A percentile compares a stretch with the other conserved stretches of the same genome.
Evolutionary conservation across 129 eudicot species (phyloP).

Genomic region (Flaveria linearis): DNA sequence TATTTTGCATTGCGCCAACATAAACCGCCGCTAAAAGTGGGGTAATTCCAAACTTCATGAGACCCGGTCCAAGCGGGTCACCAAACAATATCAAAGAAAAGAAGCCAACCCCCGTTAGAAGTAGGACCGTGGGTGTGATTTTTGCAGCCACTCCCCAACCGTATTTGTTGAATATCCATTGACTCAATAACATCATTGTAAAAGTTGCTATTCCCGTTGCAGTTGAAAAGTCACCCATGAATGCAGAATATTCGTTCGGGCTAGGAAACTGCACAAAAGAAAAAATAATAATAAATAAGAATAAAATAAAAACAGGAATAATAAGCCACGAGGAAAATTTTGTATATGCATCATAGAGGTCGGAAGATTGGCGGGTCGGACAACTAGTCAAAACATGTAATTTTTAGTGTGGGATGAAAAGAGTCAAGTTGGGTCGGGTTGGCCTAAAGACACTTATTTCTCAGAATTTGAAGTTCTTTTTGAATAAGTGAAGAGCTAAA

Average conservation of each 20-base stretch:
- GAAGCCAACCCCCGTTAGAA: slow-evolving; percentile 94
- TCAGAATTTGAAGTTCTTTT: neutral
- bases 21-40: slow-evolving; percentile 98
- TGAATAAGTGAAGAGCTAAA: neutral
- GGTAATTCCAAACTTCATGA: slow-evolving; percentile 71
- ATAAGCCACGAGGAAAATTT: neutral
- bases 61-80: slow-evolving; percentile 72
- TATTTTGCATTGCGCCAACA: slow-evolving; percentile 98
- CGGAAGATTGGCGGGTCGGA: neutral
- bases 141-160: slow-evolving; percentile 99
- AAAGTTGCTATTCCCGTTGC: slow-evolving; percentile 98
- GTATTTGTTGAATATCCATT: slow-evolving; percentile 87
- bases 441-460: neutral
- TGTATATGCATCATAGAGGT: neutral
- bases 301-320: neutral
- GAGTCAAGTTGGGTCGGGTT: neutral
- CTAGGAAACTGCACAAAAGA: slow-evolving; percentile 76
- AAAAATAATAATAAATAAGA: neutral
- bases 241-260: slow-evolving; percentile 93
- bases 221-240: slow-evolving; percentile 99
- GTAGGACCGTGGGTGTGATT: slow-evolving; percentile 91
- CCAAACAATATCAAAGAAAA: slow-evolving; percentile 88
- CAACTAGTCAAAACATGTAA: neutral
- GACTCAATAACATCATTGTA: slow-evolving; percentile 93
- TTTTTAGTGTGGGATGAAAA: neutral